These are phyloP conservation scores for Wickerhamiella spandovensis DNA, from an alignment of 805 yeast species.

Conservation along the genomic window DNA sequence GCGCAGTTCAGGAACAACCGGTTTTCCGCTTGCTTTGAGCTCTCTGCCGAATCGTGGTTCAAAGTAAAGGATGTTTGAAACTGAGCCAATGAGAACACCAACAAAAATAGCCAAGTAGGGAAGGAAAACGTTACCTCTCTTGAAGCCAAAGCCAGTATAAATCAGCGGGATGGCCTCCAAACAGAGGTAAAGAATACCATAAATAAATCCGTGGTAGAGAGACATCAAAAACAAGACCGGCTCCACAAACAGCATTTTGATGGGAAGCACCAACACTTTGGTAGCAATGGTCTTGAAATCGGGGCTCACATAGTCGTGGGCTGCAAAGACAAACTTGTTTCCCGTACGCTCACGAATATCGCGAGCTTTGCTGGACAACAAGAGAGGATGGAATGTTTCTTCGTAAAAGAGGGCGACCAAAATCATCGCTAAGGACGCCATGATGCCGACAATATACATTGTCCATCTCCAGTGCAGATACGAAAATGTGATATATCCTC, in stretches of 20 bases:
- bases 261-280: constrained; percentile 20
- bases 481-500: constrained; percentile 63
- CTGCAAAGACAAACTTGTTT: constrained; percentile 38
- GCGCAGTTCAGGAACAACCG: constrained; percentile 67
- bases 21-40: constrained; percentile 38
- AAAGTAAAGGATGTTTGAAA: constrained; percentile 32
- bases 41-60: constrained; percentile 40
- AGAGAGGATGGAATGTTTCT: constrained; percentile 24
- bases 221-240: constrained; percentile 27
- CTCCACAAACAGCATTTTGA: constrained; percentile 25
- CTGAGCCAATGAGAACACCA: constrained; percentile 51
- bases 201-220: constrained; percentile 28
- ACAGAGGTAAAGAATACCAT: constrained; percentile 27
- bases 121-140: constrained; percentile 49
- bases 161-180: constrained; percentile 27
- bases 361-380: constrained; percentile 35
- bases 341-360: constrained; percentile 33
- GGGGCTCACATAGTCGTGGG: constrained; percentile 32
- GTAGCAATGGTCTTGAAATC: constrained; percentile 29
- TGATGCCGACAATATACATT: constrained; percentile 35
- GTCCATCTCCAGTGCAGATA: constrained; percentile 48
- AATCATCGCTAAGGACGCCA: constrained; percentile 22
- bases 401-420: constrained; percentile 26
- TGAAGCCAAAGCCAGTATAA: constrained; percentile 43
- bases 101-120: constrained; percentile 67